Conservation (phyloP, 140 eudicot genomes). For the Erigeron philadelphicus region DNA sequence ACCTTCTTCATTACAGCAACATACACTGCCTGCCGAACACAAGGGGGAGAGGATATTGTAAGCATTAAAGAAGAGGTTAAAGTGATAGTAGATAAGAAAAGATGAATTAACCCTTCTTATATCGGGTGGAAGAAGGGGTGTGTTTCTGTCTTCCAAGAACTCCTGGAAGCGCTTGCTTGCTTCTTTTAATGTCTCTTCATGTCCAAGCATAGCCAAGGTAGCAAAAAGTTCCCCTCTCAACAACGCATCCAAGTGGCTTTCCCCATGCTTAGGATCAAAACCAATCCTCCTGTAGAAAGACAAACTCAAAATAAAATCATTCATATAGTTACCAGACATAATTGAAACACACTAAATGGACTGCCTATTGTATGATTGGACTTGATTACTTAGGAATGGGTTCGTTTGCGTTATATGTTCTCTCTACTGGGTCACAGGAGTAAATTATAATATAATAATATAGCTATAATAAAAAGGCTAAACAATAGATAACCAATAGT, state of each 20-base stretch:
- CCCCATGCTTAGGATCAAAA: conserved; percentile 83
- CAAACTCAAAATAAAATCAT: not conserved
- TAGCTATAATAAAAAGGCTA: too few species aligned
- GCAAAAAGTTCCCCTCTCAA: conserved; percentile 85
- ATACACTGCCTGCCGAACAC: conserved; percentile 66
- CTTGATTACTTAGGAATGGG: not conserved
- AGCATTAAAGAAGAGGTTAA: not conserved
- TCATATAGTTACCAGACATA: too few species aligned
- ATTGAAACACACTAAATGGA: too few species aligned
- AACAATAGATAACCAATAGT: too few species aligned
- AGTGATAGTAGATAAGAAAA: not conserved
- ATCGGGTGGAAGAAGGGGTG: conserved; percentile 88
- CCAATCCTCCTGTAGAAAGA: conserved; percentile 73
- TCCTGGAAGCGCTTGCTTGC: conserved; percentile 81
- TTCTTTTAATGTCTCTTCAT: conserved; percentile 65
- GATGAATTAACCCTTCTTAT: conserved; percentile 58
- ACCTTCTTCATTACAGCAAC: conserved; percentile 80
- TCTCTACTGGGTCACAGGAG: not conserved
- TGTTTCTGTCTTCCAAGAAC: conserved; percentile 68
- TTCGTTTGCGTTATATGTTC: not conserved
- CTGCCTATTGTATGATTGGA: not conserved
- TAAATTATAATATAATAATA: not conserved
- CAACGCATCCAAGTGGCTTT: conserved; percentile 93
- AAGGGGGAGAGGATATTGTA: not conserved
- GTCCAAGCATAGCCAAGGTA: conserved; percentile 67